phyloP scores from a whole-genome alignment of 1,284 basidiomycete genomes.

The Phlebopus sp. region DNA sequence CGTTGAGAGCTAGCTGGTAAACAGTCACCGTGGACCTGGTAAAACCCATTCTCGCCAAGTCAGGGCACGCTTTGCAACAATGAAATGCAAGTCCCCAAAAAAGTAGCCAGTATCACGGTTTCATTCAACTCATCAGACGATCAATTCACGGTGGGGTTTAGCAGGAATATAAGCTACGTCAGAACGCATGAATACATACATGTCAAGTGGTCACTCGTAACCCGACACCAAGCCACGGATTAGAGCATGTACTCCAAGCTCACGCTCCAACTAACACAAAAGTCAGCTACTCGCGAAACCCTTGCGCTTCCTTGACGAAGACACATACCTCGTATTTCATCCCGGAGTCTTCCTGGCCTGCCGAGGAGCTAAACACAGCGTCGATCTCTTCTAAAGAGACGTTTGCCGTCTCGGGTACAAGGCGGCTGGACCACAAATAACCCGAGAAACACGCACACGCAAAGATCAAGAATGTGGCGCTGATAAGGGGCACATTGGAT shows the following conservation, averaged over 20 bases:
- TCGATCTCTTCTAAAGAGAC: constrained; percentile 78
- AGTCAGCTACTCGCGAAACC: constrained; percentile 8
- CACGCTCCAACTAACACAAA: constrained; percentile 34
- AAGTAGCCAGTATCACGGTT: too few relatives aligned
- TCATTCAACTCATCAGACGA: too few relatives aligned
- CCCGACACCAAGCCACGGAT: constrained; percentile 19
- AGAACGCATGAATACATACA: too few relatives aligned
- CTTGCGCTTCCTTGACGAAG: background rate
- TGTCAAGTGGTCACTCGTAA: constrained; percentile 14
- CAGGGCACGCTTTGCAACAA: too few relatives aligned
- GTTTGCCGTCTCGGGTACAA: constrained; percentile 75
- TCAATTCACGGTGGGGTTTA: too few relatives aligned
- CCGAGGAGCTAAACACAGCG: constrained; percentile 57
- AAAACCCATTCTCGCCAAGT: too few relatives aligned
- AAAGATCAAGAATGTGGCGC: constrained; percentile 69
- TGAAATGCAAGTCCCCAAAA: too few relatives aligned
- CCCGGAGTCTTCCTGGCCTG: constrained; percentile 48
- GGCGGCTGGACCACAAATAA: constrained; percentile 64
- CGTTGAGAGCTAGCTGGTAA: too few relatives aligned
- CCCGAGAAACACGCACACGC: constrained; percentile 60
- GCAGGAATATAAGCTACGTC: too few relatives aligned
- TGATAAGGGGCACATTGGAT: constrained; percentile 21
- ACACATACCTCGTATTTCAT: constrained; percentile 20
- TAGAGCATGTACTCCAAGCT: constrained; percentile 37
- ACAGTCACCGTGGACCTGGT: too few relatives aligned